Base-by-base conservation (phyloP, 805 yeast genomes). In the Pichia deserticola region DNA sequence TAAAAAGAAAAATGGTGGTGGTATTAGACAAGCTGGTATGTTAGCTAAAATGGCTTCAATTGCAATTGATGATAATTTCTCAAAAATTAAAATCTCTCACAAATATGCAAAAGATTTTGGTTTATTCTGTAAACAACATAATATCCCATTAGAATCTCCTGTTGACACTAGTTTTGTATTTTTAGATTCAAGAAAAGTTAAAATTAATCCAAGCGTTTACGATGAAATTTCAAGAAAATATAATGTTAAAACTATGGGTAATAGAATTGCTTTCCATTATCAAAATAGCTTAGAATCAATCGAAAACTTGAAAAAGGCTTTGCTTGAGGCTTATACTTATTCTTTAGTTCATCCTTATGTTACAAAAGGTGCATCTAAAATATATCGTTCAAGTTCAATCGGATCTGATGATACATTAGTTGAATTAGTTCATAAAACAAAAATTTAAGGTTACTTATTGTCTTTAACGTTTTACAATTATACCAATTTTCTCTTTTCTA, bases 1-100 rank as follows among this genome's bases (percentile, higher is more conserved):
- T 71, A 84, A 86, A 59, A 90, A 90, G 61, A 97, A 90, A 69
- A 79, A 80, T 57, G 97, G 97, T 63, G 97, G 97, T 57, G 97
- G 97, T 56, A 80, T 90, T 45, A 76, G 97, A 64, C 97, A 90
- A 69, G 74, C 86, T 39, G 97, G 97, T 48, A 68, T 87, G 66
- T 73, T 90, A 59, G 73, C 93, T 8, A 74, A 79, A 49, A 89
- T 90, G 86, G 97, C 95, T 3, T 65, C 75, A 20, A 73, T 75
- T 45, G 95, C 95, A 29, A 73, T 90, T 45, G 82, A 86, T 49
- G 81, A 82, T 54, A 86, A 85, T 60, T 82, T 85, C 71, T 70
- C 78, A 35, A 74, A 78, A 48, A 71, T 82, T 60, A 60, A 61
- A 42, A 58, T 57, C 25, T 74, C 82, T 8, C 85, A 82, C 63